A percentile compares a stretch with the other conserved stretches of the same genome.
Conservation (phyloP, 768 basidiomycete species). For the Suillus clintonianus region DNA sequence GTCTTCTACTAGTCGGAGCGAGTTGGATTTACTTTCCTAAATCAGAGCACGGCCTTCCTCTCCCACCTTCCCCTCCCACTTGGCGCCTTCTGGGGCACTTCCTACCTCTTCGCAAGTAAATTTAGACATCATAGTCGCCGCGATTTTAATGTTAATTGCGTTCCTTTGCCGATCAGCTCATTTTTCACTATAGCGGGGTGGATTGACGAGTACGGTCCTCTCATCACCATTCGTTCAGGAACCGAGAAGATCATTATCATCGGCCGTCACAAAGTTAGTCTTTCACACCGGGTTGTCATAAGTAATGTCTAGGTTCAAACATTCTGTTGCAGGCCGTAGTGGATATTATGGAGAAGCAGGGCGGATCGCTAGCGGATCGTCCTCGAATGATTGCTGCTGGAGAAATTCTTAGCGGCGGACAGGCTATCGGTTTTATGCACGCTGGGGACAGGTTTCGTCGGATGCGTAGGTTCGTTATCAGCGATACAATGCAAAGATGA, state of each 20-base stretch:
- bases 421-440: conserved; percentile 48
- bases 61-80: background rate
- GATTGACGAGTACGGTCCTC: conserved; percentile 26
- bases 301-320: background rate
- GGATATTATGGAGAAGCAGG: conserved; percentile 60
- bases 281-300: background rate
- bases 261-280: conserved; percentile 22
- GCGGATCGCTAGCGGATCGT: conserved; percentile 47
- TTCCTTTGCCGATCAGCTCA: background rate
- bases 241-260: conserved; percentile 23
- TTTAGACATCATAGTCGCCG: background rate
- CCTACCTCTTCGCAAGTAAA: background rate
- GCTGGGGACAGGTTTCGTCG: conserved; percentile 54
- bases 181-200: conserved; percentile 5
- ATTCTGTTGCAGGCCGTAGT: conserved; percentile 42
- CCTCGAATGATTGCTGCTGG: conserved; percentile 51
- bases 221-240: conserved; percentile 23
- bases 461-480: conserved; percentile 44
- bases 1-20: background rate
- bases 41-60: background rate
- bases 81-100: background rate
- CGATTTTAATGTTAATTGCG: background rate
- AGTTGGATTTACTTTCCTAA: background rate
- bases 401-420: conserved; percentile 53
- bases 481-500: background rate